phyloP scores from a whole-genome alignment of 2,329 filamentous ascomycete species.

The Fusarium praegraminearum region DNA sequence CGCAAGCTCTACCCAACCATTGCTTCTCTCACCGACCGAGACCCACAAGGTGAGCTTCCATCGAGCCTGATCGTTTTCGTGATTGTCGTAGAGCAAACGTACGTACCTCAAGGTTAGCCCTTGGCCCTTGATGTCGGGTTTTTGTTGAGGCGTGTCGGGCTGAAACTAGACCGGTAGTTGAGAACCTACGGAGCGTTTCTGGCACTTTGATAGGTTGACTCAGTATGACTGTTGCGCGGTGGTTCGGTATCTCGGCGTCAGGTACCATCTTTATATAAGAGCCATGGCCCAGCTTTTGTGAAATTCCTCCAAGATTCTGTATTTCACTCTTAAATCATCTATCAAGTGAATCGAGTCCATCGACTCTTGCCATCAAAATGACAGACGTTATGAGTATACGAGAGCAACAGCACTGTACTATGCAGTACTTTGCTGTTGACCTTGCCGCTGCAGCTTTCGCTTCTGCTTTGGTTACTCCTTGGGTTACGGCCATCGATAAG shows the following conservation, averaged over 20 bases:
- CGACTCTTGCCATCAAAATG: slow-evolving; percentile 28
- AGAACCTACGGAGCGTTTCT: neutral
- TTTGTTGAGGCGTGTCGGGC: slow-evolving; percentile 38
- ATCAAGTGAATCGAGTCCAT: neutral
- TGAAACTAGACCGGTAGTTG: neutral
- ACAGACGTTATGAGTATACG: slow-evolving; percentile 43
- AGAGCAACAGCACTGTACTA: slow-evolving; percentile 42
- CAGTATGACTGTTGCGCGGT: neutral
- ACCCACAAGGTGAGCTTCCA: slow-evolving; percentile 28
- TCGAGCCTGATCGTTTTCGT: slow-evolving; percentile 20
- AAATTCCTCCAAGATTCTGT: neutral
- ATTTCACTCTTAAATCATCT: neutral
- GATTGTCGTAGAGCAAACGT: slow-evolving; percentile 9
- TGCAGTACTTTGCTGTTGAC: slow-evolving; percentile 45
- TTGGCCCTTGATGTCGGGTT: neutral
- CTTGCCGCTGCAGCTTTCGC: slow-evolving; percentile 41
- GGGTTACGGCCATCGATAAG: slow-evolving; percentile 47
- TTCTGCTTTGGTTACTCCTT: slow-evolving; percentile 44
- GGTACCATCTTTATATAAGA: slow-evolving; percentile 27
- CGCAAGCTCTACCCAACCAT: slow-evolving; percentile 22
- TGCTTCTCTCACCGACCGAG: neutral
- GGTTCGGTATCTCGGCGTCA: slow-evolving; percentile 22
- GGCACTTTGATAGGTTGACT: slow-evolving; percentile 3
- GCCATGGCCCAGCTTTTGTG: neutral
- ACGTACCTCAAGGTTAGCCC: neutral